A percentile compares a stretch with the other conserved stretches of the same genome.
phyloP scores from a whole-genome alignment of 2,329 filamentous ascomycete genomes.

The Botryotinia calthae region DNA sequence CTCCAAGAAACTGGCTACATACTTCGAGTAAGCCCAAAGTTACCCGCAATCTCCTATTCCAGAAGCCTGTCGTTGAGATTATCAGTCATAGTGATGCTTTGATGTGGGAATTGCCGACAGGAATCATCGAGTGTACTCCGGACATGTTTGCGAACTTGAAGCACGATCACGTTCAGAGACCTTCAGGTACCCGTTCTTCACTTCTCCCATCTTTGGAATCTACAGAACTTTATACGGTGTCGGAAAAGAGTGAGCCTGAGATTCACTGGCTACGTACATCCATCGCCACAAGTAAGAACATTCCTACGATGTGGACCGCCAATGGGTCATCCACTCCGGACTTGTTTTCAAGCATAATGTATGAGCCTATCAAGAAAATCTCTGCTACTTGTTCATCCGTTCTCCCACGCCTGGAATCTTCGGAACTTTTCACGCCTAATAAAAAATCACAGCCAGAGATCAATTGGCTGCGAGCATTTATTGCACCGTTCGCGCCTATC shows the following conservation, averaged over 20 bases:
- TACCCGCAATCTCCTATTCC: background rate
- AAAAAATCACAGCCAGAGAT: background rate
- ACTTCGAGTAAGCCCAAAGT: background rate
- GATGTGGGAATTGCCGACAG: background rate
- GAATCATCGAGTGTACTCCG: background rate
- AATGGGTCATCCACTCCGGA: background rate
- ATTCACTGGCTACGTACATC: background rate
- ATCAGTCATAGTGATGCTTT: background rate
- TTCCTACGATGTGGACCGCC: background rate
- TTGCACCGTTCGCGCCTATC: too few relatives aligned
- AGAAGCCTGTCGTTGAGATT: background rate
- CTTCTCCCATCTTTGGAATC: background rate
- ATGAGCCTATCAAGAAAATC: background rate
- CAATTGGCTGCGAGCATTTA: background rate
- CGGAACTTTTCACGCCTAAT: background rate
- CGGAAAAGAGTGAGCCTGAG: background rate
- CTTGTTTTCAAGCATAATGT: background rate
- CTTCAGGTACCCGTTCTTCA: background rate
- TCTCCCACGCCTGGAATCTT: background rate
- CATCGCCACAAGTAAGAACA: background rate
- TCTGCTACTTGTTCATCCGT: background rate
- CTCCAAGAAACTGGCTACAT: constrained; percentile 11
- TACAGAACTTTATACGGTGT: background rate
- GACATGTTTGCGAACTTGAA: background rate
- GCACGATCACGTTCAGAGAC: background rate